Evolutionary conservation across 805 yeast genomes (phyloP), one percentile per base, ranked within the genome.

Genomic region (Barnettozyma wickerhamii): DNA sequence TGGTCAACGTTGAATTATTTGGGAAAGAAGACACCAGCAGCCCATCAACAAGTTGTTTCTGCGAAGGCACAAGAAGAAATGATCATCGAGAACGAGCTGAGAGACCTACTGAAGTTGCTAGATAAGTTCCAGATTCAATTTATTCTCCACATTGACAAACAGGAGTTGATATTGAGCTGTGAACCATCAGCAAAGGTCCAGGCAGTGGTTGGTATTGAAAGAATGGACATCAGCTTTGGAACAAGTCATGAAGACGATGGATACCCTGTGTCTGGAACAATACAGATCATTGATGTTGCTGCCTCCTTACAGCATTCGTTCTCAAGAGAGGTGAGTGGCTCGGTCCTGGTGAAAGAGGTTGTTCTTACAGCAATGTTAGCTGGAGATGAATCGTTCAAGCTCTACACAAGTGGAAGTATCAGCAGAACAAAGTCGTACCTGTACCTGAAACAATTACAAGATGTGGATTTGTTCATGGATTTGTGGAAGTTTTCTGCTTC

Each of bases 151-250:
- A 73, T 90, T 38, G 89, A 79, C 17, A 75, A 80, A 26, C 99
- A 93, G 57, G 75, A 74, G 33, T 58, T 93, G 18, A 74, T 84
- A 3, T 66, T 93, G 39, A 84, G 95, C 50, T 93, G 99, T 70
- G 91, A 86, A 46, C 99, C 99, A 1, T 81, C 81, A 14, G 98
- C 98, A 0, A 88, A 86, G 56, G 93, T 93, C 2, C 89, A 88
- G 29, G 95, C 97, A 0, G 76, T 84, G 27, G 81, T 88, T 13
- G 84, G 88, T 7, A 72, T 82, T 18, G 83, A 79, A 17, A 81
- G 83, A 0, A 74, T 87, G n/a, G 74, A 71, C 18, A 49, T 87
- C 27, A 75, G 77, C 37, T 48, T 83, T 7, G 74, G 74, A 31
- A 68, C 86, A 1, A 73, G 75, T 33, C 67, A 66, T 7, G 53